These are phyloP conservation scores for Colletotrichum tabaci DNA, from an alignment of 2,329 filamentous ascomycete species.

Conservation along the genomic window DNA sequence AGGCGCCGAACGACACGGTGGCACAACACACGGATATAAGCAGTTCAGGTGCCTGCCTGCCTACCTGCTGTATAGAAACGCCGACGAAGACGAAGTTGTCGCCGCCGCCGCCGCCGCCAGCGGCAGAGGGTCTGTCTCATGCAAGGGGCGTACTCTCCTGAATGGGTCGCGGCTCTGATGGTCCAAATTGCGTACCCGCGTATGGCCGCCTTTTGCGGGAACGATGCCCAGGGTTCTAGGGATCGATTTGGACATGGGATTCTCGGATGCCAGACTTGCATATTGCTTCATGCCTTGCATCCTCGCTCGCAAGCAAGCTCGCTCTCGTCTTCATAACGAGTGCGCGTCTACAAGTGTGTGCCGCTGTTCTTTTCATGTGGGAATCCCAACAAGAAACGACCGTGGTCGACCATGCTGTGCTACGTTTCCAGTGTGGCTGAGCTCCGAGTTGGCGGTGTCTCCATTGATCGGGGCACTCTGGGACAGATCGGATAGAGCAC, in stretches of 20 bases:
- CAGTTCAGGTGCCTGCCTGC: slow-evolving; percentile 15
- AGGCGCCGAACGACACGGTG: neutral
- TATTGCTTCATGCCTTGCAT: slow-evolving; percentile 13
- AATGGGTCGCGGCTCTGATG: slow-evolving; percentile 38
- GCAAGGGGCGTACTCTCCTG: slow-evolving; percentile 36
- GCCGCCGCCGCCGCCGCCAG: slow-evolving; percentile 5
- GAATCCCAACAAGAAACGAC: slow-evolving; percentile 22
- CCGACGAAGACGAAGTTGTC: neutral
- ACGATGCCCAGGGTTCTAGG: slow-evolving; percentile 26
- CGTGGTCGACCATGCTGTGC: slow-evolving; percentile 16
- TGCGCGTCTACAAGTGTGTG: neutral
- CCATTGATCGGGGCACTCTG: slow-evolving; percentile 32
- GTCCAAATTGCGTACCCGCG: slow-evolving; percentile 40
- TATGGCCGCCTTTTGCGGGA: slow-evolving; percentile 31
- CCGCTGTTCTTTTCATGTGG: slow-evolving; percentile 13
- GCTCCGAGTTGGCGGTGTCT: slow-evolving; percentile 38
- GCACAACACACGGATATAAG: slow-evolving; percentile 1
- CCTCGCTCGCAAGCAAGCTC: slow-evolving; percentile 2
- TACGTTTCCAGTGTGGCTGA: slow-evolving; percentile 41
- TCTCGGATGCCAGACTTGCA: slow-evolving; percentile 20
- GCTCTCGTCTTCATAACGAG: slow-evolving; percentile 14
- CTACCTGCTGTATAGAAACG: neutral
- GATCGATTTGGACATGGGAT: slow-evolving; percentile 14
- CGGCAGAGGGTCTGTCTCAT: slow-evolving; percentile 10
- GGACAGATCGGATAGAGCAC: slow-evolving; percentile 26